A percentile compares a stretch with the other conserved stretches of the same genome.
phyloP scores from a whole-genome alignment of 1,284 basidiomycete genomes.

The Tetrapyrgos nigripes region DNA sequence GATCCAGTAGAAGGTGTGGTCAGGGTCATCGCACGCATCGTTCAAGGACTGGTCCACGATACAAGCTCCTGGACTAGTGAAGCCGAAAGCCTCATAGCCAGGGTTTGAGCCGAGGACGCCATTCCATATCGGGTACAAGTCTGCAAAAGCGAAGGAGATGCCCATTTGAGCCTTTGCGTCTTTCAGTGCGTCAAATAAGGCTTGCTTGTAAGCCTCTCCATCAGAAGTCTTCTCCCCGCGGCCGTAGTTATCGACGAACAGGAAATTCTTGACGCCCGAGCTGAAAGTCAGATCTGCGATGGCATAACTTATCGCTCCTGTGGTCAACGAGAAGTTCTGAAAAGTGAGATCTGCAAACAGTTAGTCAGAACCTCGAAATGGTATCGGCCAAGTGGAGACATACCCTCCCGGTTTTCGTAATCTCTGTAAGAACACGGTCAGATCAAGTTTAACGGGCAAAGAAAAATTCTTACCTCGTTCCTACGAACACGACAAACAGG shows the following conservation, averaged over 20 bases:
- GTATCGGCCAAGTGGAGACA: not conserved
- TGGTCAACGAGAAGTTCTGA: conserved; percentile 38
- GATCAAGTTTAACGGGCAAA: not conserved
- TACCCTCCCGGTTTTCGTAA: conserved; percentile 27
- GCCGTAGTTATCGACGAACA: conserved; percentile 55
- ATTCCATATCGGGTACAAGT: conserved; percentile 52
- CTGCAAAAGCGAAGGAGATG: conserved; percentile 49
- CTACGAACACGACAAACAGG: conserved; percentile 46
- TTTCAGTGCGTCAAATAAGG: conserved; percentile 43
- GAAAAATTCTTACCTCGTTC: conserved; percentile 37
- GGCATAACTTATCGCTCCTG: conserved; percentile 41
- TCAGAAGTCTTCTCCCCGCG: conserved; percentile 41
- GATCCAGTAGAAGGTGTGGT: conserved; percentile 58
- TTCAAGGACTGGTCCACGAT: conserved; percentile 32
- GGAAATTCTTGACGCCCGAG: conserved; percentile 49
- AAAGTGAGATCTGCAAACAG: conserved; percentile 10
- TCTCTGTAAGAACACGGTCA: conserved; percentile 19
- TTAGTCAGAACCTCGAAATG: not conserved
- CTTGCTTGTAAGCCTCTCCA: conserved; percentile 51
- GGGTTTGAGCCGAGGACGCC: conserved; percentile 47
- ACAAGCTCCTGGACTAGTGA: conserved; percentile 46
- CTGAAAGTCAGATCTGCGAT: conserved; percentile 45
- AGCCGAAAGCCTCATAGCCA: conserved; percentile 54
- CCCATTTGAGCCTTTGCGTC: conserved; percentile 29
- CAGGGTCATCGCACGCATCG: conserved; percentile 48